Conservation (phyloP, 2,329 filamentous ascomycete species). For the Colletotrichum gigasporum region DNA sequence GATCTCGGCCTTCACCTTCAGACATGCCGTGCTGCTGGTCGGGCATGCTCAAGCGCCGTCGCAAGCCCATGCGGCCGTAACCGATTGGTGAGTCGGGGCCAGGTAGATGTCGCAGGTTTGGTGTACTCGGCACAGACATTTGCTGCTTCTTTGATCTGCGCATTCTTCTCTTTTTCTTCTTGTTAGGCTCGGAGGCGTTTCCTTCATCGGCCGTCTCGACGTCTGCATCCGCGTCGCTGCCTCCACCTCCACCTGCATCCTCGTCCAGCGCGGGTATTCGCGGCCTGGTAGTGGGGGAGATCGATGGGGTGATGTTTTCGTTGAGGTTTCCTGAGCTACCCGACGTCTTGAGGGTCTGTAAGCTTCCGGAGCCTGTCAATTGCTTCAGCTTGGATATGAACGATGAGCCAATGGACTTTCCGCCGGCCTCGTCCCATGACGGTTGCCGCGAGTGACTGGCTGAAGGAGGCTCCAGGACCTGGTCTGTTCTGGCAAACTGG, state of each 20-base stretch:
- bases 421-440: constrained; percentile 73
- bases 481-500: constrained; percentile 74
- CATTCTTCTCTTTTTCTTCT: constrained; percentile 72
- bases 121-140: constrained; percentile 74
- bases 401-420: constrained; percentile 69
- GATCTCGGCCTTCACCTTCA: constrained; percentile 78
- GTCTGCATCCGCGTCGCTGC: constrained; percentile 79
- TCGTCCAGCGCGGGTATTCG: constrained; percentile 63
- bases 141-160: constrained; percentile 43
- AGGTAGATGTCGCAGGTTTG: constrained; percentile 54
- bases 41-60: constrained; percentile 73
- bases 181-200: constrained; percentile 53
- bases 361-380: constrained; percentile 64
- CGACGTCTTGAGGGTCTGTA: constrained; percentile 57
- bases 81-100: constrained; percentile 52
- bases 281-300: constrained; percentile 58
- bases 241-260: constrained; percentile 53
- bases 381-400: constrained; percentile 84
- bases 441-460: constrained; percentile 66
- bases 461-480: constrained; percentile 56
- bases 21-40: constrained; percentile 69
- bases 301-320: constrained; percentile 50
- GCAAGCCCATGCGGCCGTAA: constrained; percentile 63
- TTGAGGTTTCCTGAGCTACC: constrained; percentile 41
- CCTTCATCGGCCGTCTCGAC: constrained; percentile 86